Percentiles rank a stretch among this genome's conserved stretches.
Evolutionary conservation across 805 yeast species (phyloP).

Genomic region (Saturnispora silvae): DNA sequence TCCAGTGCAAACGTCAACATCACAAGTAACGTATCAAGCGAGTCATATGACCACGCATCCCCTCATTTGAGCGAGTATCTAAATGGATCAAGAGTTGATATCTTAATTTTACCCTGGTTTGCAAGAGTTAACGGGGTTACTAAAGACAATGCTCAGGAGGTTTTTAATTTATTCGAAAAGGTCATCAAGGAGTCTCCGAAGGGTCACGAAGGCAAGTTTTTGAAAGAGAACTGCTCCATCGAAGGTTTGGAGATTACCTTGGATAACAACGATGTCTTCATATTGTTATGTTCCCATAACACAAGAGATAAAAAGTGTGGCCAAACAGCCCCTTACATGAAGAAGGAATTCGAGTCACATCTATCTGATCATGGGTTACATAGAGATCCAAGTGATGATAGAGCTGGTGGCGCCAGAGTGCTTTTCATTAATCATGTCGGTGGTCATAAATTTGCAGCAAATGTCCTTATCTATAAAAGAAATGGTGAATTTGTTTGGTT

Average conservation of each 20-base stretch:
- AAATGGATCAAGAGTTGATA: slow-evolving; percentile 40
- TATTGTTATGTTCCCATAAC: slow-evolving; percentile 79
- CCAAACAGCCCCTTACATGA: slow-evolving; percentile 84
- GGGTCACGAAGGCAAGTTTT: slow-evolving; percentile 12
- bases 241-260: slow-evolving; percentile 28
- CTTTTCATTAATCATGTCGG: slow-evolving; percentile 80
- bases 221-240: slow-evolving; percentile 12
- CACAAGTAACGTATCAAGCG: slow-evolving; percentile 18
- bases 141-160: slow-evolving; percentile 31
- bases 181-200: slow-evolving; percentile 21
- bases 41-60: slow-evolving; percentile 12
- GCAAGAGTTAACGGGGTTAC: slow-evolving; percentile 52
- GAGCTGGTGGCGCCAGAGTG: slow-evolving; percentile 67
- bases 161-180: slow-evolving; percentile 36
- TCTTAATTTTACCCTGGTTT: slow-evolving; percentile 64
- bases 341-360: slow-evolving; percentile 62
- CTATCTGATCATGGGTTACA: slow-evolving; percentile 61
- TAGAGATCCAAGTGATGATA: slow-evolving; percentile 67
- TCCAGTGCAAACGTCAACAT: background rate
- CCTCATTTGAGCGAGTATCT: slow-evolving; percentile 23
- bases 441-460: slow-evolving; percentile 92
- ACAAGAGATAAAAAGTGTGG: slow-evolving; percentile 94
- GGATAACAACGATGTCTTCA: slow-evolving; percentile 34
- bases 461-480: slow-evolving; percentile 64
- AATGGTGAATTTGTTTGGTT: slow-evolving; percentile 78